phyloP scores from a whole-genome alignment of 352 stramenopile species.

The Phytophthora kernoviae region DNA sequence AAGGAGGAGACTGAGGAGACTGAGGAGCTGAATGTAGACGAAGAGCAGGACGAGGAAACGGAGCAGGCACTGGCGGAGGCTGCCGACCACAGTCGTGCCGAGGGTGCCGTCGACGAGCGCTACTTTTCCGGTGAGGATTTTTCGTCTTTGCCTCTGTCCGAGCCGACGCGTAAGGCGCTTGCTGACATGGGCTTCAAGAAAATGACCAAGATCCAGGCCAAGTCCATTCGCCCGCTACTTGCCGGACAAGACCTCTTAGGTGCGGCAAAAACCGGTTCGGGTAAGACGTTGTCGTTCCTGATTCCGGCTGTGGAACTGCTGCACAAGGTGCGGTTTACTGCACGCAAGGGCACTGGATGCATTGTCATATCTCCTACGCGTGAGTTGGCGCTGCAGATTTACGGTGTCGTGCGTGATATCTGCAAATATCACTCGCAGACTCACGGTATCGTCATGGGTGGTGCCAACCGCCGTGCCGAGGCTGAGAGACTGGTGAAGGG shows the following conservation, averaged over 20 bases:
- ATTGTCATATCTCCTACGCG: conserved; percentile 98
- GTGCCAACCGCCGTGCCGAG: conserved; percentile 96
- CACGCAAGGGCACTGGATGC: conserved; percentile 96
- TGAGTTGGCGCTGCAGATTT: conserved; percentile 99
- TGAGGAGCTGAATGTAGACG: conserved; percentile 29
- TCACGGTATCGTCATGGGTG: conserved; percentile 98
- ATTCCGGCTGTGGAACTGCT: conserved; percentile 98
- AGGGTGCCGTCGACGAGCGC: conserved; percentile 60
- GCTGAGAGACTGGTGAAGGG: conserved; percentile 94
- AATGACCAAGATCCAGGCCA: conserved; percentile 98
- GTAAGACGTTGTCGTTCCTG: conserved; percentile 99
- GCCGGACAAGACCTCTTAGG: conserved; percentile 97
- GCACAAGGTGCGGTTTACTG: conserved; percentile 96
- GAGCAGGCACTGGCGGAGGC: conserved; percentile 62
- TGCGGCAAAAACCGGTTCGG: conserved; percentile 97
- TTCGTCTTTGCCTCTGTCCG: conserved; percentile 90
- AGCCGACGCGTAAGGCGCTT: conserved; percentile 90
- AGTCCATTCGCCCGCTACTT: conserved; percentile 96
- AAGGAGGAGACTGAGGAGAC: conserved; percentile 26
- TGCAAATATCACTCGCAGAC: conserved; percentile 95
- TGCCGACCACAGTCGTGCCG: conserved; percentile 33
- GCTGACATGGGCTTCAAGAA: conserved; percentile 91
- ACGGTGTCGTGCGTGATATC: conserved; percentile 97
- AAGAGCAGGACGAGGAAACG: conserved; percentile 64
- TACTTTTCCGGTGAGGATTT: conserved; percentile 93